phyloP scores from a whole-genome alignment of 176 grass and related monocot genomes.

The Eragrostis curvula region DNA sequence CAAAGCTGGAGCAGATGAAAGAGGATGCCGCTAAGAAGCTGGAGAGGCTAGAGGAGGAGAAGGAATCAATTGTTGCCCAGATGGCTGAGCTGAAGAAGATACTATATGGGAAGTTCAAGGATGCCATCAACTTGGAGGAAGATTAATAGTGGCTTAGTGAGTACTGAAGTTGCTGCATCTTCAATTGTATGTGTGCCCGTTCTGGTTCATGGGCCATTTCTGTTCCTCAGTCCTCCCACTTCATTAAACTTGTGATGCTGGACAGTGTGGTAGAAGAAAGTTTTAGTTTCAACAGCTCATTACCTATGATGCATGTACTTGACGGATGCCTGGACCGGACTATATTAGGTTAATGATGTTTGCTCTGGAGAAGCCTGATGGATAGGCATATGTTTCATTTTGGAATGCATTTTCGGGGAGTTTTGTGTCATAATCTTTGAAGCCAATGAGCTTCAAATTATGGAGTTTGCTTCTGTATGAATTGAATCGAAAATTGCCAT shows the following conservation, averaged over 20 bases:
- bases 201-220: conserved; percentile 7
- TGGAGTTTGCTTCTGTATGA: not conserved
- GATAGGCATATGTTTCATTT: not conserved
- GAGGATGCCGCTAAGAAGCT: conserved; percentile 80
- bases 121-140: conserved; percentile 98
- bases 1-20: conserved; percentile 90
- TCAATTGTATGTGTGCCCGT: not conserved
- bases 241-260: no score
- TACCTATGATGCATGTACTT: not conserved
- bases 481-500: not conserved
- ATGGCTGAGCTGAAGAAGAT: conserved; percentile 94
- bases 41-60: conserved; percentile 81
- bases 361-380: not conserved
- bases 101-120: conserved; percentile 93
- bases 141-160: conserved; percentile 44
- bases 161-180: not conserved
- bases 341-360: not conserved
- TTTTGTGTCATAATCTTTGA: not conserved
- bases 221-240: not conserved
- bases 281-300: not conserved
- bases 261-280: no score
- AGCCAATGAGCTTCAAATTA: not conserved
- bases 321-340: not conserved
- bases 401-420: not conserved
- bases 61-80: conserved; percentile 73